Evolutionary conservation across 2,329 filamentous ascomycete species (phyloP), one percentile per base, ranked within the genome.

Genomic region (Remersonia thermophila): DNA sequence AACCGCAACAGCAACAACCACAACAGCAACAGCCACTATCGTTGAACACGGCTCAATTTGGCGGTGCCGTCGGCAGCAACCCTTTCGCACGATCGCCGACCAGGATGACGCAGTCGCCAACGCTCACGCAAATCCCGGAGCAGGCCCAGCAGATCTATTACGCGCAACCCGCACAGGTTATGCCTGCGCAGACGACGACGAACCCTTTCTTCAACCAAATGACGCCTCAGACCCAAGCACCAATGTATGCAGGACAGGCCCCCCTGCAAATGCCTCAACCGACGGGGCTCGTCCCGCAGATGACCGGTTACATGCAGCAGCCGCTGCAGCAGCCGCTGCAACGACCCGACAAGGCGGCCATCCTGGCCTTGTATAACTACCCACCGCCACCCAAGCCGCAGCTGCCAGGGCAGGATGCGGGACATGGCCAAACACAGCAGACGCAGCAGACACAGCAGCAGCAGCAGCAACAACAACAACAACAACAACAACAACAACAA

Each of bases 361-460:
- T 91, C 40, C 65, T 89, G 55, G 79, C 83, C 5, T 58, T 91
- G 9, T 89, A 83, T 57, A 77, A 73, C 51, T 71, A 77, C 27
- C 66, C 46, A 2, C 47, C 47, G 27, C 36, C 38, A 14, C 30
- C 29, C 14, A 23, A 23, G 9, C 35, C 39, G 2, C 41, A 41
- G 32, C 33, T 37, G 27, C 37, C 17, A 10, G 38, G 41, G 26
- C 45, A 42, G 32, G 26, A 26, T 33, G 12, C 4, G 27, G n/a
- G n/a, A n/a, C n/a, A n/a, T n/a, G n/a, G n/a, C n/a, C n/a, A n/a
- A n/a, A n/a, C n/a, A 36, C 52, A 39, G 33, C 40, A 39, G 20
- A 23, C 29, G 23, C 38, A 35, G 17, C 32, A 33, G 20, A 39
- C 37, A 38, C 52, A 42, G 33, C 50, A 35, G 31, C 53, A 48